Percentiles rank a stretch among this genome's conserved stretches.
Conservation (phyloP, 306 rosid species). For the Pterocarpus macrocarpus region DNA sequence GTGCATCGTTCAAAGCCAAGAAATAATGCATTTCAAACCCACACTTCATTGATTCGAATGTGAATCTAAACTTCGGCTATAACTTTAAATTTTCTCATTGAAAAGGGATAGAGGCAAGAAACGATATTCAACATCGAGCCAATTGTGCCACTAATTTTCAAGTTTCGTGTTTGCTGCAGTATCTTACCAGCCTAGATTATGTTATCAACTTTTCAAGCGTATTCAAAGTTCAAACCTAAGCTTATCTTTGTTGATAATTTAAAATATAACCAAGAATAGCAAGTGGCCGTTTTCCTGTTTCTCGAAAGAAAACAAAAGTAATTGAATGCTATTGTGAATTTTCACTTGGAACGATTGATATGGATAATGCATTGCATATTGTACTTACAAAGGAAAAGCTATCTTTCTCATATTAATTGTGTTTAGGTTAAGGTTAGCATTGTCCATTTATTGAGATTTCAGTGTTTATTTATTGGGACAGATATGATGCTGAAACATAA, state of each 20-base stretch:
- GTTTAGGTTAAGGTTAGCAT: not conserved
- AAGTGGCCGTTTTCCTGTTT: not conserved
- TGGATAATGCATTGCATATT: not conserved
- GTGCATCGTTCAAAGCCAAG: conserved; percentile 29
- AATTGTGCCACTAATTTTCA: conserved; percentile 9
- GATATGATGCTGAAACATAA: not conserved
- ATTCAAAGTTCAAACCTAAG: not conserved
- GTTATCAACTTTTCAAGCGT: not conserved
- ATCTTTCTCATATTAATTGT: not conserved
- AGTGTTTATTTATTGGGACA: not conserved
- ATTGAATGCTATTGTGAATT: not conserved
- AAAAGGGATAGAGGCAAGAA: conserved; percentile 12
- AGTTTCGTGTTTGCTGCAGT: conserved; percentile 11
- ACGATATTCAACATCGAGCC: not conserved
- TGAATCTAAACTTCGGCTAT: conserved; percentile 19
- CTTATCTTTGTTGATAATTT: conserved; percentile 17
- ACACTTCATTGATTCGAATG: not conserved
- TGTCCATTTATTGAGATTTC: not conserved
- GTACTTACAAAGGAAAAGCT: not conserved
- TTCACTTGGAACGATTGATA: not conserved
- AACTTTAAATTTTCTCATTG: not conserved
- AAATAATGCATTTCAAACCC: not conserved
- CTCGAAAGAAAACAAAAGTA: not conserved
- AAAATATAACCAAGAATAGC: not conserved
- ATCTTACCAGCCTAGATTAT: conserved; percentile 17